These are phyloP conservation scores for Diaporthe sp. DNA, from an alignment of 2,329 filamentous ascomycete species.

Conservation along the genomic window DNA sequence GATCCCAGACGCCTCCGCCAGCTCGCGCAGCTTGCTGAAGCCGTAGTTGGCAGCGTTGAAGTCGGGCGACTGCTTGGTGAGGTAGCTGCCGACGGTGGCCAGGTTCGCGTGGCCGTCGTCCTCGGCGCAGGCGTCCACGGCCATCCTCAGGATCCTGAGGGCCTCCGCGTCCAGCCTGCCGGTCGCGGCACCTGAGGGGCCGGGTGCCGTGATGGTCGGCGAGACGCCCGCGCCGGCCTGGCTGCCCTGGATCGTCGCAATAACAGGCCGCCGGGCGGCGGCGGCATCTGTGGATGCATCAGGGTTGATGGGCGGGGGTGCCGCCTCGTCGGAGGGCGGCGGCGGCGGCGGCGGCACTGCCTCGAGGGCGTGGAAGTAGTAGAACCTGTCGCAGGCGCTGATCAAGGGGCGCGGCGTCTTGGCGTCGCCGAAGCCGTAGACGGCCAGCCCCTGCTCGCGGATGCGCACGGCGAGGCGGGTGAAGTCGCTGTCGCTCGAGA, in stretches of 20 bases:
- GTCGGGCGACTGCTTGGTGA: slow-evolving; percentile 48
- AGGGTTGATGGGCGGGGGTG: background rate
- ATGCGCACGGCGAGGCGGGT: slow-evolving; percentile 53
- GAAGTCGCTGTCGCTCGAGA: slow-evolving; percentile 50
- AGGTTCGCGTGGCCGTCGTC: slow-evolving; percentile 50
- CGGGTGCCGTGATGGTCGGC: background rate
- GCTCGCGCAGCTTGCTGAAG: slow-evolving; percentile 44
- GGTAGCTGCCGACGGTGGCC: slow-evolving; percentile 45
- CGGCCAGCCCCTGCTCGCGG: slow-evolving; percentile 50
- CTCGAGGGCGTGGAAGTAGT: slow-evolving; percentile 46
- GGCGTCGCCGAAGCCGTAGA: slow-evolving; percentile 53
- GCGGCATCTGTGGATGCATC: too few species aligned
- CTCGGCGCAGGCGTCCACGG: slow-evolving; percentile 44
- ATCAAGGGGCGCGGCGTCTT: slow-evolving; percentile 52
- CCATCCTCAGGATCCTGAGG: slow-evolving; percentile 37
- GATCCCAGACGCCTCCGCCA: slow-evolving; percentile 40
- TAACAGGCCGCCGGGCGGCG: background rate
- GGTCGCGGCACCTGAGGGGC: background rate
- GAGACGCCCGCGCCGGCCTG: background rate
- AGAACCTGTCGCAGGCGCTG: slow-evolving; percentile 52
- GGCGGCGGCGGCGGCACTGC: too few species aligned
- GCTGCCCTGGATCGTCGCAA: background rate
- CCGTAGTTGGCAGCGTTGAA: slow-evolving; percentile 51
- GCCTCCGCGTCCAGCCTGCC: background rate
- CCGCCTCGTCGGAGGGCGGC: background rate